Evolutionary conservation across 371 early-diverging fungal genomes (phyloP).

Genomic region (Capillidium rhysosporum): DNA sequence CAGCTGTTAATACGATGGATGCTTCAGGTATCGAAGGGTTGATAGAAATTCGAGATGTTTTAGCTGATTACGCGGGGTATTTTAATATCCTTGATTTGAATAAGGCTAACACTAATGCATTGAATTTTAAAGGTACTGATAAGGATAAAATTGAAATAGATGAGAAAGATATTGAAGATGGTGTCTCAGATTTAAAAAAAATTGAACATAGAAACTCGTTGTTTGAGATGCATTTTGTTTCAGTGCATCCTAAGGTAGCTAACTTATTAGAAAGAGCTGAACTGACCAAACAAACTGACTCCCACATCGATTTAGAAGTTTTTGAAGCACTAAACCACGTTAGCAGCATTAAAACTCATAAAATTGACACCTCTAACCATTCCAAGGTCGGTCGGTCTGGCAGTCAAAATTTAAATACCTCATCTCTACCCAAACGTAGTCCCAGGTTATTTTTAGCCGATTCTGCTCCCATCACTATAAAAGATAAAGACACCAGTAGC

Average conservation of each 20-base stretch:
- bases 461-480: neutral
- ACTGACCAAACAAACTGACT: conserved; percentile 15
- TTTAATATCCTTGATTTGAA: neutral
- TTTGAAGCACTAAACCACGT: too few species aligned
- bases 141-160: too few species aligned
- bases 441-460: neutral
- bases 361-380: too few species aligned
- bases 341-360: too few species aligned
- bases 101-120: too few species aligned
- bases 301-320: neutral
- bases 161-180: neutral
- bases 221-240: conserved; percentile 17
- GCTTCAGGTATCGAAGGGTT: conserved; percentile 52
- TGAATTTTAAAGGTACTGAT: too few species aligned
- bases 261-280: conserved; percentile 14
- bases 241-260: conserved; percentile 13
- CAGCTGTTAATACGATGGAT: conserved; percentile 39
- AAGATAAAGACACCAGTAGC: too few species aligned
- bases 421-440: neutral
- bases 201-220: too few species aligned
- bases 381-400: too few species aligned
- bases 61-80: conserved; percentile 24
- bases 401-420: conserved; percentile 6
- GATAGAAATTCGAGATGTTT: conserved; percentile 24
- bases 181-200: neutral